phyloP scores from a whole-genome alignment of 495 filamentous ascomycete genomes.

The Penicillium steckii region DNA sequence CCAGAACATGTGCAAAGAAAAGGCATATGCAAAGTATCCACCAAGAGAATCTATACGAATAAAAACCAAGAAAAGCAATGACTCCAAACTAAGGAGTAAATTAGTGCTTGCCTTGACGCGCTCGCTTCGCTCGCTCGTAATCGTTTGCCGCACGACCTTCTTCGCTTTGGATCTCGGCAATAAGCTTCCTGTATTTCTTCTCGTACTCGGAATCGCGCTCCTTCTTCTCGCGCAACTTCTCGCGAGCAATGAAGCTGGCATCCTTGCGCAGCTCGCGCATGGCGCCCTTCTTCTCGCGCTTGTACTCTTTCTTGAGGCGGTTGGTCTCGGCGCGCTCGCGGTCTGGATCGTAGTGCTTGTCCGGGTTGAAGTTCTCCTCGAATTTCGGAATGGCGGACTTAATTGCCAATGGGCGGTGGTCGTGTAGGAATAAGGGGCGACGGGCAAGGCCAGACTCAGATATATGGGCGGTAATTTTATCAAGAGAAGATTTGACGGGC shows the following conservation, averaged over 20 bases:
- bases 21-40: slow-evolving; percentile 8
- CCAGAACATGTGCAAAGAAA: slow-evolving; percentile 15
- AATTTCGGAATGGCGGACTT: slow-evolving; percentile 90
- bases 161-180: slow-evolving; percentile 93
- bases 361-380: slow-evolving; percentile 90
- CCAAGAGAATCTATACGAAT: neutral
- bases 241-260: slow-evolving; percentile 83
- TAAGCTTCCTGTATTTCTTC: slow-evolving; percentile 85
- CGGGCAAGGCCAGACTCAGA: slow-evolving; percentile 61
- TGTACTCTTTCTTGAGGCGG: slow-evolving; percentile 84
- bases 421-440: slow-evolving; percentile 80
- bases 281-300: slow-evolving; percentile 92
- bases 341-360: slow-evolving; percentile 94
- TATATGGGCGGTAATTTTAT: slow-evolving; percentile 43
- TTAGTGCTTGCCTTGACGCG: slow-evolving; percentile 61
- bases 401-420: slow-evolving; percentile 86
- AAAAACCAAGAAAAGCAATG: neutral
- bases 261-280: slow-evolving; percentile 94
- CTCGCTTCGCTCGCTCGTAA: slow-evolving; percentile 82
- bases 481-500: slow-evolving; percentile 34
- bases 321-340: slow-evolving; percentile 77
- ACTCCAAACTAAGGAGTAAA: neutral
- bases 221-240: slow-evolving; percentile 88
- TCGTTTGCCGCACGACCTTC: slow-evolving; percentile 82
- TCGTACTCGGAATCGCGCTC: slow-evolving; percentile 87